Evolutionary conservation across 1,284 basidiomycete genomes (phyloP).

Genomic region (Leucoagaricus sp.): DNA sequence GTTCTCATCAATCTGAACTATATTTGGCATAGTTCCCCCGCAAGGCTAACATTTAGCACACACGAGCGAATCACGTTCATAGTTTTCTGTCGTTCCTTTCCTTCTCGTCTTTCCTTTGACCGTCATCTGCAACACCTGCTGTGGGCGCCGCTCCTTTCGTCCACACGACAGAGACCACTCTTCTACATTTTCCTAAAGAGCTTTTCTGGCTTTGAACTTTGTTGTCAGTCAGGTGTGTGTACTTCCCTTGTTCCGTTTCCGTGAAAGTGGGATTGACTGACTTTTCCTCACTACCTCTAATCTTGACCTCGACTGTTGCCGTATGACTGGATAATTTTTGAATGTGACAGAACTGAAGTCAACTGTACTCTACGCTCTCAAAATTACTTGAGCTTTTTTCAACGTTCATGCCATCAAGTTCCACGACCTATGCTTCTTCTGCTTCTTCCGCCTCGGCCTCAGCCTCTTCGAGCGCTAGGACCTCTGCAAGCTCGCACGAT

Average conservation of each 20-base stretch:
- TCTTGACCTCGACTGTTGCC: neutral
- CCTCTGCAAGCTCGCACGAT: conserved; percentile 21
- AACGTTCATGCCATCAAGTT: conserved; percentile 10
- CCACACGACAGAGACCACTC: conserved; percentile 1
- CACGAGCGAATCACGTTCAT: neutral
- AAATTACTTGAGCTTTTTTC: neutral
- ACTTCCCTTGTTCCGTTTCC: neutral
- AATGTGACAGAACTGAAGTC: no score
- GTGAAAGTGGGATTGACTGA: neutral
- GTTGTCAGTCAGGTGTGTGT: neutral
- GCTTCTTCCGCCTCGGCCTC: conserved; percentile 8
- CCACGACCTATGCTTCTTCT: conserved; percentile 13
- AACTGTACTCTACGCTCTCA: conserved; percentile 1
- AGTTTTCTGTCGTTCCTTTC: neutral
- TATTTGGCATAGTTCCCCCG: conserved; percentile 7
- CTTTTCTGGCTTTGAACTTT: neutral
- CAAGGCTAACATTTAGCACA: no score
- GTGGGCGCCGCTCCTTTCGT: conserved; percentile 12
- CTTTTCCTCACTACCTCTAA: neutral
- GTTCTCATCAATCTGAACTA: conserved; percentile 15
- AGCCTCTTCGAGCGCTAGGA: conserved; percentile 5
- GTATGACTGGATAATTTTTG: neutral
- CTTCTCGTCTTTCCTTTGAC: conserved; percentile 1
- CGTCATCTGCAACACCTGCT: conserved; percentile 3
- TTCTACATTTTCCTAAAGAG: neutral